Evolutionary conservation across 2,329 filamentous ascomycete species (phyloP).

Genomic region (Samsoniella hepiali): DNA sequence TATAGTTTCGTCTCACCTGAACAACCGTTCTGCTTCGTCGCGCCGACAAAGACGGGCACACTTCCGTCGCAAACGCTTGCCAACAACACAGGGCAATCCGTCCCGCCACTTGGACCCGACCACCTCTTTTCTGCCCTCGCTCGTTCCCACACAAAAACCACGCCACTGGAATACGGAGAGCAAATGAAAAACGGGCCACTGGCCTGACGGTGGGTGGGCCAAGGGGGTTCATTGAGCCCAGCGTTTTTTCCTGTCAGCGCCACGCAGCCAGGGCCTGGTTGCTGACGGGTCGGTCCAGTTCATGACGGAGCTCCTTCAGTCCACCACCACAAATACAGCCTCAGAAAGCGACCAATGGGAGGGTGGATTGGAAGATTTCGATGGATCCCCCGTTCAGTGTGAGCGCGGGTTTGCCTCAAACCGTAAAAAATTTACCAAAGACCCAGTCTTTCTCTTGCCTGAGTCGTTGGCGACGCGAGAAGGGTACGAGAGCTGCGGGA

Average conservation of each 20-base stretch:
- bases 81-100: neutral
- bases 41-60: conserved; percentile 13
- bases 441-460: neutral
- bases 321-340: neutral
- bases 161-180: conserved; percentile 5
- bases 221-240: neutral
- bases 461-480: neutral
- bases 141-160: conserved; percentile 2
- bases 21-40: too few relatives aligned
- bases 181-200: conserved; percentile 13
- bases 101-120: neutral
- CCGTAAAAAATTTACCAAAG: conserved; percentile 2
- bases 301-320: neutral
- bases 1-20: too few relatives aligned
- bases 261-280: neutral
- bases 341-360: neutral
- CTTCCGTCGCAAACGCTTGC: conserved; percentile 12
- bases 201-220: neutral
- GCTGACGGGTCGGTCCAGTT: conserved; percentile 10
- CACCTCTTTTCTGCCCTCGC: neutral
- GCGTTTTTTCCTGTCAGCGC: neutral
- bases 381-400: neutral
- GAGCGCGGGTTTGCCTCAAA: neutral
- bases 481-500: neutral
- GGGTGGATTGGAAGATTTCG: neutral